These are phyloP conservation scores for Trichoderma afroharzianum DNA, from an alignment of 2,329 filamentous ascomycete genomes.

Conservation along the genomic window DNA sequence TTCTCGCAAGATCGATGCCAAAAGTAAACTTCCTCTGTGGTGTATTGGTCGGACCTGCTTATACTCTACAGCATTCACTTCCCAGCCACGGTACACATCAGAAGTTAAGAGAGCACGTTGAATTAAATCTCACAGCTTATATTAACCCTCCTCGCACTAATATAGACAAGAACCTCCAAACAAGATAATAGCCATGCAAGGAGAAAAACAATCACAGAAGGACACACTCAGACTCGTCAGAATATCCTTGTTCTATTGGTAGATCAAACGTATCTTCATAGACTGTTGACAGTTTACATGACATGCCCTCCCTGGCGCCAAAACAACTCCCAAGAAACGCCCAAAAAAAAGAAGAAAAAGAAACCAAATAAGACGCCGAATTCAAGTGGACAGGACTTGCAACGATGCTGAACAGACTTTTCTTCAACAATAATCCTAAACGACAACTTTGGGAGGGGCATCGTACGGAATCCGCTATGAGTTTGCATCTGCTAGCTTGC, in stretches of 20 bases:
- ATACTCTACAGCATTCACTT: not conserved
- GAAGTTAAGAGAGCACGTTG: not conserved
- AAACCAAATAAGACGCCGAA: slow-evolving; percentile 27
- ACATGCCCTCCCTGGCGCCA: slow-evolving; percentile 28
- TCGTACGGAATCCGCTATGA: not conserved
- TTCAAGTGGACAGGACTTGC: slow-evolving; percentile 17
- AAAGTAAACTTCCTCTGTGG: not conserved
- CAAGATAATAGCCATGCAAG: not conserved
- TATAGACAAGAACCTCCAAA: not conserved
- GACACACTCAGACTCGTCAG: not conserved
- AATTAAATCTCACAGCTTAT: not conserved
- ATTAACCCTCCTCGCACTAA: not conserved
- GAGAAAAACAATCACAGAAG: not conserved
- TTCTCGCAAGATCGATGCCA: not conserved
- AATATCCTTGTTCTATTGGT: slow-evolving; percentile 21
- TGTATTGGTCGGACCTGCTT: not conserved
- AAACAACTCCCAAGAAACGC: slow-evolving; percentile 30
- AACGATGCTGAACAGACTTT: slow-evolving; percentile 16
- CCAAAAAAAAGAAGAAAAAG: slow-evolving; percentile 10
- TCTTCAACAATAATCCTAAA: not conserved
- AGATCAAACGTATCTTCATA: slow-evolving; percentile 22
- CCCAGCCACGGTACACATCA: not conserved
- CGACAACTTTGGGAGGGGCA: not conserved
- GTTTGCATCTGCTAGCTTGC: slow-evolving; percentile 1
- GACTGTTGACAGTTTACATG: slow-evolving; percentile 27